Evolutionary conservation across 441 rosid genomes (phyloP).

Genomic region (Erodium texanum): DNA sequence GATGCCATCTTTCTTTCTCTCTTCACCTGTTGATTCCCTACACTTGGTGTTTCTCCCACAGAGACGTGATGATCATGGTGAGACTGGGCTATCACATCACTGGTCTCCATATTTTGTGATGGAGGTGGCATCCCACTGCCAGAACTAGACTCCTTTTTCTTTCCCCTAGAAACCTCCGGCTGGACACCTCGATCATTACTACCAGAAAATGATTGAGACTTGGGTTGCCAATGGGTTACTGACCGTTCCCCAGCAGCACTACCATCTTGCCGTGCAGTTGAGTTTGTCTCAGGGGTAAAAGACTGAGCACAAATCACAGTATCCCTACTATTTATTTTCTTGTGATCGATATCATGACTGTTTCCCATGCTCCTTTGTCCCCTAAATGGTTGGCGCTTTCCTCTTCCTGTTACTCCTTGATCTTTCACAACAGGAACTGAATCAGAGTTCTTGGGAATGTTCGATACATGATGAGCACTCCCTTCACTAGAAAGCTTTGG

Average conservation of each 20-base stretch:
- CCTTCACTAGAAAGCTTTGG: slow-evolving; percentile 38
- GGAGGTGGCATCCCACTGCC: slow-evolving; percentile 24
- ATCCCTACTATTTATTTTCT: slow-evolving; percentile 37
- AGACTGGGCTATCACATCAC: slow-evolving; percentile 25
- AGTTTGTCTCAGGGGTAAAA: slow-evolving; percentile 38
- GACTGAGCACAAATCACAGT: slow-evolving; percentile 23
- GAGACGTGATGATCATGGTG: no score
- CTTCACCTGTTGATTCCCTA: slow-evolving; percentile 32
- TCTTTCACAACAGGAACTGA: slow-evolving; percentile 37
- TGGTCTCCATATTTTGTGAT: slow-evolving; percentile 31
- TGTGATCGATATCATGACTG: slow-evolving; percentile 43
- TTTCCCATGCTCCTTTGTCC: slow-evolving; percentile 43
- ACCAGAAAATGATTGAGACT: slow-evolving; percentile 33
- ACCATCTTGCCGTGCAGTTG: slow-evolving; percentile 41
- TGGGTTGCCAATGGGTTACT: slow-evolving; percentile 75
- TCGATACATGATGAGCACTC: slow-evolving; percentile 45
- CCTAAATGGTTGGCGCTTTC: slow-evolving; percentile 49
- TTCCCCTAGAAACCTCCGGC: slow-evolving; percentile 31
- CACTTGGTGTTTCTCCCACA: slow-evolving; percentile 27
- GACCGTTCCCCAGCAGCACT: slow-evolving; percentile 45
- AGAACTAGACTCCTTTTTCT: slow-evolving; percentile 34
- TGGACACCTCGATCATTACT: slow-evolving; percentile 32
- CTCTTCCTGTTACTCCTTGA: slow-evolving; percentile 41
- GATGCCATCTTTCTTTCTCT: slow-evolving; percentile 41
- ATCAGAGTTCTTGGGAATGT: slow-evolving; percentile 39